Base-by-base conservation (phyloP, 352 stramenopile genomes). In the Plasmopara halstedii region DNA sequence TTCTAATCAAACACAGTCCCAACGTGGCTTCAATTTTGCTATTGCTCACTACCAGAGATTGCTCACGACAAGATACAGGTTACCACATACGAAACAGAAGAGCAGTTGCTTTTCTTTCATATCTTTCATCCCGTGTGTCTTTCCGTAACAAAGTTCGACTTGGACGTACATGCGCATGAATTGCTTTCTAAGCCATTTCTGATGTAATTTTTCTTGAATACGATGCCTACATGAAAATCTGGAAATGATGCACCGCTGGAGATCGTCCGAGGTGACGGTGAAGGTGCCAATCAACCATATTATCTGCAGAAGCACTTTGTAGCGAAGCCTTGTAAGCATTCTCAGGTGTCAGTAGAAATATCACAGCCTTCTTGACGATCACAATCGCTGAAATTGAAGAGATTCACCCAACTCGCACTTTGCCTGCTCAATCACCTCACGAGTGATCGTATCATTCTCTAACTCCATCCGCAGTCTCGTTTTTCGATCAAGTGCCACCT, bases 281-380 rank as follows among this genome's bases (percentile, higher is more conserved):
- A 61, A 7, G 92, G 61, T 0, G 39, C 81, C 83, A 95, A 31
- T 75, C 91, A 29, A 91, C 72, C 6, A 62, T 64, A 32, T 60
- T 85, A 10, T 66, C 69, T 1, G 36, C 57, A 15, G 50, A 42
- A 0, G 57, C 46, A 21, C 42, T 38, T 1, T 56, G 41, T 8
- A 69, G 68, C 6, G 81, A 79, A 2, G 66, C 68, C 9, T 72
- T 63, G 42, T 86, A 94, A n/a, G 46, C 41, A 25, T 85, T 83
- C 0, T 39, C 56, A 9, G 83, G 83, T 8, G 81, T 93, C 10
- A 95, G 56, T 4, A 93, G 39, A 14, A 93, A 64, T 21, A 95
- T 76, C 6, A 85, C 61, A 6, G 81, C 72, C 42, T 95, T 81
- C 69, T 91, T 83, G 9, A 88, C 73, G 9, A 91, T 41, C 5